Evolutionary conservation across 2,329 filamentous ascomycete genomes (phyloP).

Genomic region (Coniochaeta sp.): DNA sequence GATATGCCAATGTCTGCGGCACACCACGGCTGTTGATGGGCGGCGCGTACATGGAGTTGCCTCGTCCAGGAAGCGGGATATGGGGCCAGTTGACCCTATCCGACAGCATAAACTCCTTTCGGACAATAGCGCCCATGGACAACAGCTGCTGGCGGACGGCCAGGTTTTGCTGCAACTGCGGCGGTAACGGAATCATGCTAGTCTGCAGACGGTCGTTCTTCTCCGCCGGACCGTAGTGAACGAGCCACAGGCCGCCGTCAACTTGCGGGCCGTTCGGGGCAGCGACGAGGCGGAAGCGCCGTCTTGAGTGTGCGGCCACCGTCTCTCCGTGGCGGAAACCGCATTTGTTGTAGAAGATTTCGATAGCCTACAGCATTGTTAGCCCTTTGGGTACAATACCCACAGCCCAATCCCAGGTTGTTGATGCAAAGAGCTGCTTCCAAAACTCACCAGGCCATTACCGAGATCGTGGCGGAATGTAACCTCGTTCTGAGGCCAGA

Average conservation of each 20-base stretch:
- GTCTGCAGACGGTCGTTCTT: conserved; percentile 65
- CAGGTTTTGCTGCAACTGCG: conserved; percentile 53
- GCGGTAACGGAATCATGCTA: conserved; percentile 55
- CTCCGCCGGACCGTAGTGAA: conserved; percentile 79
- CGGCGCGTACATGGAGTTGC: conserved; percentile 43
- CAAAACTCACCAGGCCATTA: conserved; percentile 43
- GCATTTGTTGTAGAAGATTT: conserved; percentile 75
- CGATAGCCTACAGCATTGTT: conserved; percentile 58
- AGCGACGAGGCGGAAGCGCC: conserved; percentile 78
- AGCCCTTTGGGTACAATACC: background rate
- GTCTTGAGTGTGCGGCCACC: conserved; percentile 67
- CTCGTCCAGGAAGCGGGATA: conserved; percentile 58
- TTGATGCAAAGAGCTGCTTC: background rate
- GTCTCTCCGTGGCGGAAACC: conserved; percentile 74
- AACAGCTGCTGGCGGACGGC: conserved; percentile 58
- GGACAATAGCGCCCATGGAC: conserved; percentile 70
- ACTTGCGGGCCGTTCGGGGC: conserved; percentile 62
- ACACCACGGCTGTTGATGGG: conserved; percentile 37
- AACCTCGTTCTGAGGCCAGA: conserved; percentile 80
- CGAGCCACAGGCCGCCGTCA: conserved; percentile 80
- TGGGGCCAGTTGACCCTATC: conserved; percentile 88
- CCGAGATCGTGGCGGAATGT: conserved; percentile 67
- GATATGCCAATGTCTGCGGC: conserved; percentile 56
- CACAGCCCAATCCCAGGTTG: background rate
- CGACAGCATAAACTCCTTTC: conserved; percentile 91